Evolutionary conservation across 2,329 filamentous ascomycete genomes (phyloP).

Genomic region (Capronia coronata): DNA sequence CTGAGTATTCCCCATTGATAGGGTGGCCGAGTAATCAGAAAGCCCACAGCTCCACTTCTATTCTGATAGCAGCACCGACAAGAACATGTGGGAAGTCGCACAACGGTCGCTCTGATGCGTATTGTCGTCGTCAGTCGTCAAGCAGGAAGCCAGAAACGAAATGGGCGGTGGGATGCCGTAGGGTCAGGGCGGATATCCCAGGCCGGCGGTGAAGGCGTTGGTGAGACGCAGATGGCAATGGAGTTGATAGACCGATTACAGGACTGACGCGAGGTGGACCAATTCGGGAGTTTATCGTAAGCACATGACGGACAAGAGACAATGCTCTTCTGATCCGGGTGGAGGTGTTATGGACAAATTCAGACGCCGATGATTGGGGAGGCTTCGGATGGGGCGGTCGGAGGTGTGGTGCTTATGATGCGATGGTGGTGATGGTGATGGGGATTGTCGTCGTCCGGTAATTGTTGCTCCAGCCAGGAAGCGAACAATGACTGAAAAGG

Average conservation of each 20-base stretch:
- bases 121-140: neutral
- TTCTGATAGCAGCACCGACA: neutral
- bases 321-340: neutral
- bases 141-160: neutral
- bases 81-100: neutral
- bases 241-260: neutral
- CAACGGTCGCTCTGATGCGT: neutral
- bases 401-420: no score
- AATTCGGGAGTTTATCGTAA: neutral
- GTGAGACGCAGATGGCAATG: neutral
- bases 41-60: neutral
- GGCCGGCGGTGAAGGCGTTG: neutral
- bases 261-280: neutral
- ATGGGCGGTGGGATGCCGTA: neutral
- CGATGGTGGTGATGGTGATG: neutral
- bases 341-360: neutral
- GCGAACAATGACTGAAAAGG: no score
- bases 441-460: neutral
- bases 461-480: no score
- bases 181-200: neutral
- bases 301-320: slow-evolving; percentile 1
- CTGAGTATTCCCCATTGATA: slow-evolving; percentile 82
- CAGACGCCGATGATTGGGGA: neutral
- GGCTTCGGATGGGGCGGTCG: neutral
- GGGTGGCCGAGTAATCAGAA: neutral